These are phyloP conservation scores for Nakazawaea wyomingensis DNA, from an alignment of 805 yeast genomes.

Conservation along the genomic window DNA sequence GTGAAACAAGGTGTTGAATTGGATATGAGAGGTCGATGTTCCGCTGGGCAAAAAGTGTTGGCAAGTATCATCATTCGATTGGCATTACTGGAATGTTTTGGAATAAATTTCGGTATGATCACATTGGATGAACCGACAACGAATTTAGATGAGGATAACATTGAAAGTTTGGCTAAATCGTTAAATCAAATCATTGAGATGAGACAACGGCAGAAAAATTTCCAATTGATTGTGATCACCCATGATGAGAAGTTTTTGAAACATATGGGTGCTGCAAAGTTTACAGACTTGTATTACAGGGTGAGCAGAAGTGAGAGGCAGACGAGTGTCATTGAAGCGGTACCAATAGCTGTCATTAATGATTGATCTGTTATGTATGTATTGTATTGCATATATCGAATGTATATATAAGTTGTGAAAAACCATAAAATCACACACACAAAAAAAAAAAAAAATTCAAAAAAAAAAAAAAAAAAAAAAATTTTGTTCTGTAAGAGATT, in stretches of 20 bases:
- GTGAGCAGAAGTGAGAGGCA: slow-evolving; percentile 78
- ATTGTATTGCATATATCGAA: not conserved
- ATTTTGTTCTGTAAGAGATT: too few species aligned
- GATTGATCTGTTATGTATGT: not conserved
- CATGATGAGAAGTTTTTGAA: slow-evolving; percentile 91
- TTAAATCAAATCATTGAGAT: slow-evolving; percentile 68
- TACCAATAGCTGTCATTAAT: slow-evolving; percentile 10
- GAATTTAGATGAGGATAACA: slow-evolving; percentile 83
- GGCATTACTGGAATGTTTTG: slow-evolving; percentile 94
- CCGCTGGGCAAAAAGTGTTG: slow-evolving; percentile 95
- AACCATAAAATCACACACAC: too few species aligned
- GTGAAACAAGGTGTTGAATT: slow-evolving; percentile 84
- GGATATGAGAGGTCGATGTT: slow-evolving; percentile 97
- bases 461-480: too few species aligned
- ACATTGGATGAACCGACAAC: slow-evolving; percentile 98
- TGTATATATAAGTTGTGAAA: not conserved
- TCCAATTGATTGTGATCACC: slow-evolving; percentile 92
- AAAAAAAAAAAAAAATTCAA: too few species aligned
- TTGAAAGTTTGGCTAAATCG: slow-evolving; percentile 81
- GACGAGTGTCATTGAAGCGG: slow-evolving; percentile 55
- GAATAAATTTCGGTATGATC: slow-evolving; percentile 89
- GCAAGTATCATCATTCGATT: slow-evolving; percentile 88
- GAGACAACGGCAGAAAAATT: slow-evolving; percentile 75
- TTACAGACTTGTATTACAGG: slow-evolving; percentile 82
- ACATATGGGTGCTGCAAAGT: slow-evolving; percentile 78